Percentiles rank a stretch among this genome's conserved stretches.
Conservation (phyloP, 2,329 filamentous ascomycete genomes). For the Xylariaceae sp. region DNA sequence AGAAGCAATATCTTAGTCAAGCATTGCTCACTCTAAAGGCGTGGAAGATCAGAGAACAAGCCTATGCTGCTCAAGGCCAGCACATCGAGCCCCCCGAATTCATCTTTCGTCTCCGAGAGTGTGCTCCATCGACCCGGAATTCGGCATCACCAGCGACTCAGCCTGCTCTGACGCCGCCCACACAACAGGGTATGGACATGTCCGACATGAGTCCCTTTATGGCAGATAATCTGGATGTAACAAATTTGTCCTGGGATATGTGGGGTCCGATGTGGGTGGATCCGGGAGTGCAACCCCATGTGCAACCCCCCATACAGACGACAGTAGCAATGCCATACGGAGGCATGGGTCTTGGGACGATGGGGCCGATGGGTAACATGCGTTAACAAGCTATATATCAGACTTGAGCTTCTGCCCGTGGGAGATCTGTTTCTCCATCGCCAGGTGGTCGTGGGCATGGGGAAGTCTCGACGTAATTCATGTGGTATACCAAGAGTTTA, state of each 20-base stretch:
- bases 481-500: too few species aligned
- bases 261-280: slow-evolving; percentile 13
- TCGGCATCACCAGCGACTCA: slow-evolving; percentile 2
- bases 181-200: slow-evolving; percentile 5
- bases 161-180: background rate
- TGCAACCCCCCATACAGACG: background rate
- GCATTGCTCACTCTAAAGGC: slow-evolving; percentile 14
- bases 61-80: slow-evolving; percentile 6
- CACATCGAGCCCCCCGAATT: slow-evolving; percentile 10
- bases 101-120: slow-evolving; percentile 10
- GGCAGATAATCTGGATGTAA: background rate
- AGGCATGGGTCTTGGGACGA: background rate
- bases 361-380: background rate
- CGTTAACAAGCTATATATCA: background rate
- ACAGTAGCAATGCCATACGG: background rate
- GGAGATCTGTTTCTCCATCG: too few species aligned
- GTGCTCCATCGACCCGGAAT: slow-evolving; percentile 3
- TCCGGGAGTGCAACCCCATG: background rate
- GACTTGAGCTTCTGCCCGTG: background rate
- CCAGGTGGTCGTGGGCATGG: too few species aligned
- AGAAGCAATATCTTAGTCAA: slow-evolving; percentile 8
- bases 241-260: slow-evolving; percentile 11
- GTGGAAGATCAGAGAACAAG: slow-evolving; percentile 13
- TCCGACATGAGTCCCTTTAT: slow-evolving; percentile 9
- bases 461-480: too few species aligned